A percentile compares a stretch with the other conserved stretches of the same genome.
Conservation (phyloP, 345 rosid genomes). For the Brassica cretica region DNA sequence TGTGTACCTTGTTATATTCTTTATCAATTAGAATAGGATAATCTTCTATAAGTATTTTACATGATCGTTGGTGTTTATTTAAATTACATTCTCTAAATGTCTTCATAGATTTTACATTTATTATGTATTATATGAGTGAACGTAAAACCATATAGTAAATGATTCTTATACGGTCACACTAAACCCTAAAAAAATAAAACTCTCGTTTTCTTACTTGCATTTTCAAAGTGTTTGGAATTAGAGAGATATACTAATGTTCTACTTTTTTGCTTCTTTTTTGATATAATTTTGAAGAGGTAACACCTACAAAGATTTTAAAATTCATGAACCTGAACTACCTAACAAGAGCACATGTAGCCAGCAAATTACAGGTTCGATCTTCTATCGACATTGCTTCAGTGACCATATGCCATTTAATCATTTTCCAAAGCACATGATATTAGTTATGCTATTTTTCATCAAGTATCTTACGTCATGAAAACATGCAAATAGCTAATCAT, state of each 20-base stretch:
- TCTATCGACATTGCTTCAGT: neutral
- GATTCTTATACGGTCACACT: neutral
- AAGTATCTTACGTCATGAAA: neutral
- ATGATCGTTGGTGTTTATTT: neutral
- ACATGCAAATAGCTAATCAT: neutral
- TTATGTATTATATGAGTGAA: neutral
- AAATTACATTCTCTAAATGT: neutral
- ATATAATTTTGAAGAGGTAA: slow-evolving; percentile 50
- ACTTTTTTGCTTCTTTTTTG: slow-evolving; percentile 2
- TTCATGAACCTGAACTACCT: slow-evolving; percentile 55
- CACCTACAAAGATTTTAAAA: slow-evolving; percentile 59
- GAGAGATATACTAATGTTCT: neutral
- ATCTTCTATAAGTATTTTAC: neutral
- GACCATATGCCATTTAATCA: neutral
- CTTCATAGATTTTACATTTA: neutral
- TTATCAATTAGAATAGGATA: neutral
- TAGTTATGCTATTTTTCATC: neutral
- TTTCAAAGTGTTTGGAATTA: neutral
- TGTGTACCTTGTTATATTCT: neutral
- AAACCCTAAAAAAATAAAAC: neutral
- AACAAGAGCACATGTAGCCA: slow-evolving; percentile 61
- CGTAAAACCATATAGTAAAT: neutral
- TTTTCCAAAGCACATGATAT: neutral
- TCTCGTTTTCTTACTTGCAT: neutral
- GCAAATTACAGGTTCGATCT: slow-evolving; percentile 66